These are phyloP conservation scores for Pyrenophora seminiperda DNA, from an alignment of 2,329 filamentous ascomycete species.

Conservation along the genomic window DNA sequence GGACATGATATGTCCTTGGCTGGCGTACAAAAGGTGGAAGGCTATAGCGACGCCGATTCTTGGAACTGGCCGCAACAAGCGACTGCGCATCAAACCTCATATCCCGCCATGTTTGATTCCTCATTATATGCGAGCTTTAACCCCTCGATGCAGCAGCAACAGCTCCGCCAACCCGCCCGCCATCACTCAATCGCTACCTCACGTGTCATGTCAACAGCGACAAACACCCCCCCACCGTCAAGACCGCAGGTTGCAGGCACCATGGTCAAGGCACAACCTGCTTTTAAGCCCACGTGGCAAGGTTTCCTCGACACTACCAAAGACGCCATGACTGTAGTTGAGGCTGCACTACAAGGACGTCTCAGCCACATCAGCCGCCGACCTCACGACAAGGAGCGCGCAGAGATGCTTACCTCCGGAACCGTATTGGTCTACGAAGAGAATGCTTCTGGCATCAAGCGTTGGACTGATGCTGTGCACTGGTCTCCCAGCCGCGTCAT, in stretches of 20 bases:
- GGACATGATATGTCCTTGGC: constrained; percentile 41
- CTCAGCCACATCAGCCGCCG: constrained; percentile 79
- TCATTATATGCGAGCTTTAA: constrained; percentile 37
- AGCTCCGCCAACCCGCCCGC: constrained; percentile 27
- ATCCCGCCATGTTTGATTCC: constrained; percentile 38
- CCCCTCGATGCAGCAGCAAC: constrained; percentile 25
- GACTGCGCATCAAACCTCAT: constrained; percentile 30
- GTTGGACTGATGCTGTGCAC: constrained; percentile 89
- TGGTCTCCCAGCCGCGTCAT: constrained; percentile 91
- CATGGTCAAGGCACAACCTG: constrained; percentile 46
- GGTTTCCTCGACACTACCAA: constrained; percentile 71
- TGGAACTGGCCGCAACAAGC: constrained; percentile 42
- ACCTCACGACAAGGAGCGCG: constrained; percentile 83
- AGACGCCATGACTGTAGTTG: constrained; percentile 80
- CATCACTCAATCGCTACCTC: constrained; percentile 42
- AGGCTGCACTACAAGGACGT: constrained; percentile 73
- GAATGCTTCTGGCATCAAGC: constrained; percentile 85
- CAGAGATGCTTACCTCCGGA: constrained; percentile 78
- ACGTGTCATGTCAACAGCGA: constrained; percentile 30
- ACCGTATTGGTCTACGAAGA: constrained; percentile 93
- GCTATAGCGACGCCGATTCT: constrained; percentile 37
- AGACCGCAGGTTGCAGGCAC: constrained; percentile 35
- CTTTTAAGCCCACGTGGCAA: constrained; percentile 67
- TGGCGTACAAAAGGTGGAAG: constrained; percentile 42
- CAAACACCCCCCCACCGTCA: constrained; percentile 37